Evolutionary conservation across 306 rosid species (phyloP).

Genomic region (Pyrus pyrifolia): DNA sequence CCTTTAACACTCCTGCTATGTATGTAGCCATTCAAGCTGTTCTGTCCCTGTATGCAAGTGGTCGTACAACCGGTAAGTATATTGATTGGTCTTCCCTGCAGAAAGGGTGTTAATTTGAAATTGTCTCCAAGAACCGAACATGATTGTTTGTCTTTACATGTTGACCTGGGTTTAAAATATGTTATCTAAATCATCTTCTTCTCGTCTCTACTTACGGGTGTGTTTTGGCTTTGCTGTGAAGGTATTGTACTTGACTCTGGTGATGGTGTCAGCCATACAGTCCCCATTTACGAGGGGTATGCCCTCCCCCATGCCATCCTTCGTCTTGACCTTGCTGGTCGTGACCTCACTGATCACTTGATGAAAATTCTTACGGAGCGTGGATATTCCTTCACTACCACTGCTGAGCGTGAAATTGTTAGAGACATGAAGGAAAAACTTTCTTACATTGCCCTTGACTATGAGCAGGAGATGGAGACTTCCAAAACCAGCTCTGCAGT

Average conservation of each 20-base stretch:
- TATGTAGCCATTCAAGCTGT: constrained; percentile 99
- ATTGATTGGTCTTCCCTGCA: constrained; percentile 3
- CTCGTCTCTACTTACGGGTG: not conserved
- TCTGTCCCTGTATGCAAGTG: constrained; percentile 95
- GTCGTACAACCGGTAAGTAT: constrained; percentile 93
- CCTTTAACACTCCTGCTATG: constrained; percentile 97
- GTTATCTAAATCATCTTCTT: not conserved
- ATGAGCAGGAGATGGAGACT: constrained; percentile 83
- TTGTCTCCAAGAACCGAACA: not conserved
- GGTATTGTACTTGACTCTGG: constrained; percentile 99
- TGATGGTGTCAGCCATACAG: constrained; percentile 99
- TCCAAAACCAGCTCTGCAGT: constrained; percentile 87
- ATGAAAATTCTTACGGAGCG: constrained; percentile 97
- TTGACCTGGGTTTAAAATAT: not conserved
- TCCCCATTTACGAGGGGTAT: constrained; percentile 95
- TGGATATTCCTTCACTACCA: constrained; percentile 91
- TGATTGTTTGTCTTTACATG: not conserved
- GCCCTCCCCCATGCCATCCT: constrained; percentile 99
- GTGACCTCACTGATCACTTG: constrained; percentile 91
- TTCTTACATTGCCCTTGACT: constrained; percentile 86
- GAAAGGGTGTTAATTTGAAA: constrained; percentile 7
- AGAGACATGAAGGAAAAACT: constrained; percentile 97
- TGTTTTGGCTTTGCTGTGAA: constrained; percentile 20
- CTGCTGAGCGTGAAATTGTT: constrained; percentile 99
- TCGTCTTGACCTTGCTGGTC: constrained; percentile 97